Evolutionary conservation across 306 rosid genomes (phyloP).

Genomic region (Lotus japonicus): DNA sequence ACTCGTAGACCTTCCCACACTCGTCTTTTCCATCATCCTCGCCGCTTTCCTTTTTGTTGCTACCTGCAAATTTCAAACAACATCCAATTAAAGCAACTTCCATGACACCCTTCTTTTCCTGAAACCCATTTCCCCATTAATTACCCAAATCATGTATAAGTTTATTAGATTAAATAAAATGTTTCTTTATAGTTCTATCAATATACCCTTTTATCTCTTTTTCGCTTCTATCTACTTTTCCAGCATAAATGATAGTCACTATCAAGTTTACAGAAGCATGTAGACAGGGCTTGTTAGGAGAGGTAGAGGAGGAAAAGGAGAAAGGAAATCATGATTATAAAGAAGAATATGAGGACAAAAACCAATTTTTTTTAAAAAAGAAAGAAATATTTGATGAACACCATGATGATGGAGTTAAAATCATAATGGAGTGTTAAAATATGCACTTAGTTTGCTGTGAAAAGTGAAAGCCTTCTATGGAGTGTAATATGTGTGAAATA

Average conservation of each 20-base stretch:
- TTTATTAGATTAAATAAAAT: background rate
- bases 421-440: too few species aligned
- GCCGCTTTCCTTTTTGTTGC: conserved; percentile 86
- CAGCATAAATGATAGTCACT: background rate
- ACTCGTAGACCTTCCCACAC: conserved; percentile 86
- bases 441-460: too few species aligned
- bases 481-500: background rate
- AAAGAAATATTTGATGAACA: background rate
- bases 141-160: conserved; percentile 15
- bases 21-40: conserved; percentile 70
- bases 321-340: too few species aligned
- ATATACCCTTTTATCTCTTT: background rate
- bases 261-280: background rate
- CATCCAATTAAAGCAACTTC: conserved; percentile 32
- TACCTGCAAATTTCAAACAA: conserved; percentile 53
- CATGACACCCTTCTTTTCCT: conserved; percentile 28
- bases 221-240: background rate
- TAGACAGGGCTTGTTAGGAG: background rate
- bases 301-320: background rate
- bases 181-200: background rate
- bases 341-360: background rate
- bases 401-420: too few species aligned
- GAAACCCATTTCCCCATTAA: conserved; percentile 7
- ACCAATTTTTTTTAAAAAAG: background rate
- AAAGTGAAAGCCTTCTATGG: too few species aligned